These are phyloP conservation scores for Cordyceps cicadae DNA, from an alignment of 2,329 filamentous ascomycete species.

Conservation along the genomic window DNA sequence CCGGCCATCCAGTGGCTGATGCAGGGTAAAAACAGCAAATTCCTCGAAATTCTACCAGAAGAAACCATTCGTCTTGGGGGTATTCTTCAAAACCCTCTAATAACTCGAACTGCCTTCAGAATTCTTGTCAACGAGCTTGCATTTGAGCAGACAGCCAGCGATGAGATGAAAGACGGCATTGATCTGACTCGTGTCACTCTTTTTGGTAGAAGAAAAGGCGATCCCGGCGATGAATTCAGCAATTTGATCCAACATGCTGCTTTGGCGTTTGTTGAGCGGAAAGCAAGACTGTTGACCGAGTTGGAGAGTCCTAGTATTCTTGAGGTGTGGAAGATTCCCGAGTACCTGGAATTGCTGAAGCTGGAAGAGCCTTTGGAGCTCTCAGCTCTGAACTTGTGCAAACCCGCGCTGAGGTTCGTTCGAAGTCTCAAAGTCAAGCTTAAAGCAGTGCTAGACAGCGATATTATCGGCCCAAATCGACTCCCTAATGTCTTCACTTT, in stretches of 20 bases:
- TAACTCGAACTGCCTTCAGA: slow-evolving; percentile 44
- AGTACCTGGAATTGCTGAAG: slow-evolving; percentile 25
- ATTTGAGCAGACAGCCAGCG: slow-evolving; percentile 30
- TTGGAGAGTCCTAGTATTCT: slow-evolving; percentile 28
- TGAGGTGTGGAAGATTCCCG: slow-evolving; percentile 19
- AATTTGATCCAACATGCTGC: slow-evolving; percentile 53
- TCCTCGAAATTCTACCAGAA: slow-evolving; percentile 58
- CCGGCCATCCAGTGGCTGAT: slow-evolving; percentile 52
- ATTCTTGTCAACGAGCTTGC: slow-evolving; percentile 57
- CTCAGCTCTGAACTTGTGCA: neutral
- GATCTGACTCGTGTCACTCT: slow-evolving; percentile 21
- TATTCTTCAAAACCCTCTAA: slow-evolving; percentile 31
- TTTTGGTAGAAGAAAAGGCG: slow-evolving; percentile 40
- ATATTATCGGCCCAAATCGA: neutral
- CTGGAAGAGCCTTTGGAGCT: slow-evolving; percentile 16
- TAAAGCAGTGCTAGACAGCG: neutral
- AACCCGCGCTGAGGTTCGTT: neutral
- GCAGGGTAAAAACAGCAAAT: slow-evolving; percentile 42
- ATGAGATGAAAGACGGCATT: neutral
- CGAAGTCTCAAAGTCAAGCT: neutral
- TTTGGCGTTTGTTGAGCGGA: slow-evolving; percentile 40
- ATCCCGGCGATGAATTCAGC: slow-evolving; percentile 44
- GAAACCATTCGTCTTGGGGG: slow-evolving; percentile 50
- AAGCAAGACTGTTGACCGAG: slow-evolving; percentile 24
- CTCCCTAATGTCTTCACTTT: neutral